Base-by-base conservation (phyloP, 225 moss, liverwort and hornwort species). In the Thuidium tamariscinum region DNA sequence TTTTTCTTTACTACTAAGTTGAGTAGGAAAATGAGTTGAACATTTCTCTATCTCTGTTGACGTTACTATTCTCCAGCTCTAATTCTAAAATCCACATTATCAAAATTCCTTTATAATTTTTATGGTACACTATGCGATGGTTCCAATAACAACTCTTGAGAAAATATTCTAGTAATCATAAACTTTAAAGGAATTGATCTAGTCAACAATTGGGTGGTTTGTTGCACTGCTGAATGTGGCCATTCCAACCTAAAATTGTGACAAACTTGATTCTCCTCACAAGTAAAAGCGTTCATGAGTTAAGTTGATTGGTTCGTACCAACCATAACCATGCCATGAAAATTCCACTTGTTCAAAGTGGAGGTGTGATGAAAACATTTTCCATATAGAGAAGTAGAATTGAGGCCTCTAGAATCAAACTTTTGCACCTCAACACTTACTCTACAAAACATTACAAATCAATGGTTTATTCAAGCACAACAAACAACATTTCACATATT, bases 161-260 rank as follows among this genome's bases (percentile, higher is more conserved):
- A 90, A 88, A 41, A 92, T 74, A 82, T 55, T 88, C 89, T 87
- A 92, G 34, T 73, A 86, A 83, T 90, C 88, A 63, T 88, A 85
- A 5, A 82, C 85, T 39, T 82, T 89, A 21, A 89, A 20, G 32
- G 52, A 78, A 74, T 77, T 89, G 51, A 87, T 29, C 67, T 67
- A 74, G 22, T 74, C 74, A 2, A 27, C 13, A 39, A 87, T 27
- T 19, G 56, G 39, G 22, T 62, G 64, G 20, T 34, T 70, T 8
- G 55, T 16, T 26, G 79, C 23, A 46, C 20, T 75, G 8, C 76
- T 49, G 48, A 69, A 78, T 54, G 30, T 80, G 15, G 74, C 68
- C 77, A 36, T 86, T 44, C 51, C 48, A 59, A 84, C 37, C 66
- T 74, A 39, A 29, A 65, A 44, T 15, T 25, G 2, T n/a, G 13